Base-by-base conservation (phyloP, 2,329 filamentous ascomycete species). In the Penicillium sp. region DNA sequence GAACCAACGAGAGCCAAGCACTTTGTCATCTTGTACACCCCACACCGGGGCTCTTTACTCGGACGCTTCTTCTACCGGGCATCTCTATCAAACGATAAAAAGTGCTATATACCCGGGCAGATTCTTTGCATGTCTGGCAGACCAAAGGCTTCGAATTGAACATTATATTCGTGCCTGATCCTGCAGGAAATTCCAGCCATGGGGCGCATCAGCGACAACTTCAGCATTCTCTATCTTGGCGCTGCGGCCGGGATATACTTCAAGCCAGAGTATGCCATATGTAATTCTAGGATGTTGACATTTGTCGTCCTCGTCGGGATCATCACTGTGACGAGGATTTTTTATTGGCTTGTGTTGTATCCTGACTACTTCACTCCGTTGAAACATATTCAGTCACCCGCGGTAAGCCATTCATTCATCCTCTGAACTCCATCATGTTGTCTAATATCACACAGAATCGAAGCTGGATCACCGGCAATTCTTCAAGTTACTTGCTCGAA, bases 291-390 rank as follows among this genome's bases (percentile, higher is more conserved):
- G 42, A 13, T 56, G 10, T 51, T 53, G 29, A 73, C 70, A 0
- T 61, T 62, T 9, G 36, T 55, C 3, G 29, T 63, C 9, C 47
- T 69, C 1, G 64, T 69, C 30, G 32, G 60, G 1, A 39, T 65
- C 13, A 48, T 70, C 18, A 64, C 57, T 32, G 7, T 61, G 2
- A 54, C 61, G 7, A 67, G 61, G 39, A 29, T 67, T 3, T 6
- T 72, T 4, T 74, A 75, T 57, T 53, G 39, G 26, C 64, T 81
- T 0, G 46, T 85, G 9, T 61, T 88, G 40, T 87, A 84, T 62
- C 85, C 84, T 3, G 70, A 76, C 32, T 81, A 78, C 56, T 73
- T 87, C 56, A 84, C 79, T 36, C 83, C 84, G 2, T 61, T 88
- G 43, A 78, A 81, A 56, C 72, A 84, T 62, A 66, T 88, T 30